Percentiles rank a stretch among this genome's conserved stretches.
Evolutionary conservation across 305 asterid species (phyloP).

Genomic region (Rubia peregrina): DNA sequence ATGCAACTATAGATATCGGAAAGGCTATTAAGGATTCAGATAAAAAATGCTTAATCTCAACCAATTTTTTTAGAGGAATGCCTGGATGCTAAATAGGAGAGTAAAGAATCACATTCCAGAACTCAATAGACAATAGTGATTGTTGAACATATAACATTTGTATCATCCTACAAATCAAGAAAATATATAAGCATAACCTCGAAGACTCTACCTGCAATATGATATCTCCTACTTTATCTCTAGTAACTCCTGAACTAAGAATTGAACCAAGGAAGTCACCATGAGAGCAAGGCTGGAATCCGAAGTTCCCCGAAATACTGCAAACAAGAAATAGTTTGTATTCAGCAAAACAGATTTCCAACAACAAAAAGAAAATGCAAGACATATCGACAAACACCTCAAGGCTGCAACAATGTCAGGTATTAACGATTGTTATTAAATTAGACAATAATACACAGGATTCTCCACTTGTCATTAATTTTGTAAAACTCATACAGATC

Average conservation of each 20-base stretch:
- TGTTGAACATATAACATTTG: background rate
- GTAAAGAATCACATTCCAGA: too few relatives aligned
- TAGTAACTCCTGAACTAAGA: conserved; percentile 81
- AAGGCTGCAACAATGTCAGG: conserved; percentile 79
- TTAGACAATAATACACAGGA: too few relatives aligned
- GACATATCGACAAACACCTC: conserved; percentile 35
- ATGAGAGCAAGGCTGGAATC: conserved; percentile 71
- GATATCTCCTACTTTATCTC: conserved; percentile 85
- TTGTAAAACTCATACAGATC: background rate
- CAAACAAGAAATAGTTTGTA: conserved; percentile 21
- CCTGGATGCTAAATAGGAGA: too few relatives aligned
- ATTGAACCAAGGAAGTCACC: conserved; percentile 94
- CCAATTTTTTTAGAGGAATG: too few relatives aligned
- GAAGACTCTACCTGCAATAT: conserved; percentile 55
- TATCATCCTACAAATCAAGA: background rate
- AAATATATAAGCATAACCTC: too few relatives aligned
- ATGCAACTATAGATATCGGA: too few relatives aligned
- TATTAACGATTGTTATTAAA: too few relatives aligned
- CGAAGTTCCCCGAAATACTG: conserved; percentile 85
- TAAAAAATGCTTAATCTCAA: too few relatives aligned
- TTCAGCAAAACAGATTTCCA: background rate
- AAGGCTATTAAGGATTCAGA: background rate
- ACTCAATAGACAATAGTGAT: background rate
- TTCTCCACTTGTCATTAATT: background rate
- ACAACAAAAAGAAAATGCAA: background rate